A percentile compares a stretch with the other conserved stretches of the same genome.
Conservation (phyloP, 2,329 filamentous ascomycete genomes). For the Talaromyces sp. region DNA sequence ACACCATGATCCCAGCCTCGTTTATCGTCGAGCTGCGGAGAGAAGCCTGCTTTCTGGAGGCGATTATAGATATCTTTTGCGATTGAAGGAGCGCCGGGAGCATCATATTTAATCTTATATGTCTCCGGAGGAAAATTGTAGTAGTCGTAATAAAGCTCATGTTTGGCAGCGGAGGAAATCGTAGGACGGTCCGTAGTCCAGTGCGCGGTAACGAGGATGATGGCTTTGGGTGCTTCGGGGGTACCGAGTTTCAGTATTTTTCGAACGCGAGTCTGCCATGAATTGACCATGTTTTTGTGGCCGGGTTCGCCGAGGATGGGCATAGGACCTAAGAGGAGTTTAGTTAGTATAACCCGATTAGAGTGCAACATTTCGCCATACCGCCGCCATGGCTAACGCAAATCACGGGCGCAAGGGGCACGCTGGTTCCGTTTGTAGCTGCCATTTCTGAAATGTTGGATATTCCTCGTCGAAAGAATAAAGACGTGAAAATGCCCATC, state of each 20-base stretch:
- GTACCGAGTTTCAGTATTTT: conserved; percentile 14
- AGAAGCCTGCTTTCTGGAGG: conserved; percentile 15
- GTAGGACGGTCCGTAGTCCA: conserved; percentile 17
- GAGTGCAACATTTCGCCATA: background rate
- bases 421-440: background rate
- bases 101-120: conserved; percentile 19
- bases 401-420: conserved; percentile 9
- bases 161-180: conserved; percentile 14
- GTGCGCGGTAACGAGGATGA: conserved; percentile 19
- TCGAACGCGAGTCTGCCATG: conserved; percentile 16
- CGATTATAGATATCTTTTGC: conserved; percentile 13
- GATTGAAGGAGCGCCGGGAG: conserved; percentile 10
- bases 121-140: conserved; percentile 17
- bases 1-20: conserved; percentile 20
- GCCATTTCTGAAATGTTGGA: conserved; percentile 8
- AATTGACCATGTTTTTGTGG: conserved; percentile 15
- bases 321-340: conserved; percentile 10
- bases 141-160: conserved; percentile 19
- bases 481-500: conserved; percentile 11
- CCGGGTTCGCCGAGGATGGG: conserved; percentile 16
- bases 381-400: conserved; percentile 16
- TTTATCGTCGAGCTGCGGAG: conserved; percentile 10
- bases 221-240: conserved; percentile 14
- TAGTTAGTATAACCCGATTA: background rate
- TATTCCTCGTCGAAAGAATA: conserved; percentile 8